These are phyloP conservation scores for Fonsecaea multimorphosa DNA, from an alignment of 2,329 filamentous ascomycete genomes.

Conservation along the genomic window DNA sequence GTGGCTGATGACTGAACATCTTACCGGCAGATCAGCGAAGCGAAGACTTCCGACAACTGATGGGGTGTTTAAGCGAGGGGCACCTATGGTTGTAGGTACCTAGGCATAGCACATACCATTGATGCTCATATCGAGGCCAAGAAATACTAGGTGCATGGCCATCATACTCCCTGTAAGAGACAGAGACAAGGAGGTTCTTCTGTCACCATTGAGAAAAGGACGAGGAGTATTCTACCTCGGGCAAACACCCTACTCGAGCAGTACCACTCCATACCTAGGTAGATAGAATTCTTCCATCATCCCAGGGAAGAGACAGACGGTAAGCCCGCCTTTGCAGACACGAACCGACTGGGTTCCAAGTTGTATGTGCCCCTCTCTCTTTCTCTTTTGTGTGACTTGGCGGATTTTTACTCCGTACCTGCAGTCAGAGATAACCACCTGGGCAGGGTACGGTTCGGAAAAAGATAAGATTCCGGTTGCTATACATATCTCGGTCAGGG, in stretches of 20 bases:
- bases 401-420: too few species aligned
- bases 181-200: background rate
- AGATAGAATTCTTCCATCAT: background rate
- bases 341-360: too few species aligned
- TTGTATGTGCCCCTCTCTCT: too few species aligned
- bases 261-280: background rate
- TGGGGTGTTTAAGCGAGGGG: background rate
- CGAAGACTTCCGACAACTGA: slow-evolving; percentile 3
- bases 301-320: background rate
- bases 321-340: background rate
- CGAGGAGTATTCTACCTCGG: background rate
- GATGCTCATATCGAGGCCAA: background rate
- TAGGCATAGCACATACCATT: too few species aligned
- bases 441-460: background rate
- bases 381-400: background rate
- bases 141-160: background rate
- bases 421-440: background rate
- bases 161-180: background rate
- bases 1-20: slow-evolving; percentile 22
- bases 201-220: background rate
- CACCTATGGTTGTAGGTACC: background rate
- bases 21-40: slow-evolving; percentile 19
- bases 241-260: background rate
- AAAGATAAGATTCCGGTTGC: background rate
- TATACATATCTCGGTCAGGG: background rate